phyloP scores from a whole-genome alignment of 441 rosid species.

The Aleurites moluccanus region DNA sequence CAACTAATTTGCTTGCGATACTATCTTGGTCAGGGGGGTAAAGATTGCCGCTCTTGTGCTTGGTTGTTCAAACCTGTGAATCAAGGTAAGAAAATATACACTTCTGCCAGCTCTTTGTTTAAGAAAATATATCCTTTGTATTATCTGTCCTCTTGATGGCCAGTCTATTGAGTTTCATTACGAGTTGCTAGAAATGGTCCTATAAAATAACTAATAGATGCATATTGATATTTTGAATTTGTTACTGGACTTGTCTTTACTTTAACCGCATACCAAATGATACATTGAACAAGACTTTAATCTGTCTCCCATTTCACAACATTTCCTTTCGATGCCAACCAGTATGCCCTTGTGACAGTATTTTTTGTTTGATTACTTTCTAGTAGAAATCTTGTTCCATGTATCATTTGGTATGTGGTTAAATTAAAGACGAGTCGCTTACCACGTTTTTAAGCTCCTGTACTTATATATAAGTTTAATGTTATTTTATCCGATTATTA shows the following conservation, averaged over 20 bases:
- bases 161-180: not conserved
- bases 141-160: not conserved
- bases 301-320: no score
- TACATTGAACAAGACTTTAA: not conserved
- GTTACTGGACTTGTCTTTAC: not conserved
- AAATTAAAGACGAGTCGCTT: not conserved
- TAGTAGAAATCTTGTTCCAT: not conserved
- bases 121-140: not conserved
- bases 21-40: constrained; percentile 33
- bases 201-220: not conserved
- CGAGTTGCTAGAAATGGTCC: not conserved
- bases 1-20: constrained; percentile 16
- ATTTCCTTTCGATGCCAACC: not conserved
- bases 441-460: not conserved
- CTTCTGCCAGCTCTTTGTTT: not conserved
- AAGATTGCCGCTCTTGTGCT: constrained; percentile 32
- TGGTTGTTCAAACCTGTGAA: constrained; percentile 37
- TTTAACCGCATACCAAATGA: not conserved
- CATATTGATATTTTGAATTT: not conserved
- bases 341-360: not conserved
- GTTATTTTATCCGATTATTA: not conserved
- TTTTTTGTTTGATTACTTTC: not conserved
- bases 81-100: constrained; percentile 36
- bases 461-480: no score
- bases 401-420: not conserved